Evolutionary conservation across 1,139 yeast genomes (phyloP).

Genomic region (Zygoascus hellenicus): DNA sequence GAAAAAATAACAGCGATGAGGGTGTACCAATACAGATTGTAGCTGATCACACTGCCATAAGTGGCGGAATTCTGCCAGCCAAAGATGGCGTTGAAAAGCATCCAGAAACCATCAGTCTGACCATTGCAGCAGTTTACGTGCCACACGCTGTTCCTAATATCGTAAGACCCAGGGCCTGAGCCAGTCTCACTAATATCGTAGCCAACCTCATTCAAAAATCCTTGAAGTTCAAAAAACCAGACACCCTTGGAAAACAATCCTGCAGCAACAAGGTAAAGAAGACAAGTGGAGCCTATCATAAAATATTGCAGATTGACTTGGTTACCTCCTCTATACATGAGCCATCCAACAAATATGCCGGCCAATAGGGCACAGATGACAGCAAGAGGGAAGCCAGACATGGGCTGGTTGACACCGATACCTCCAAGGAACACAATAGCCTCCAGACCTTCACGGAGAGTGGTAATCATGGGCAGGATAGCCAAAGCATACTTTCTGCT

Average conservation of each 20-base stretch:
- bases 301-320: constrained; percentile 68
- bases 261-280: constrained; percentile 78
- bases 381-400: constrained; percentile 71
- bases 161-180: constrained; percentile 88
- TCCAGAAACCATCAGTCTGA: constrained; percentile 85
- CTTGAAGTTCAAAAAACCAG: constrained; percentile 73
- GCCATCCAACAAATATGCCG: constrained; percentile 62
- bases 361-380: constrained; percentile 69
- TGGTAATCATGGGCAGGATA: constrained; percentile 73
- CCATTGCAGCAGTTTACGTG: constrained; percentile 95
- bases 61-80: constrained; percentile 96
- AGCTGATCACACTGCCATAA: constrained; percentile 76
- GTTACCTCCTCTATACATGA: constrained; percentile 67
- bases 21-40: constrained; percentile 75
- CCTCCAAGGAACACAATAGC: constrained; percentile 91
- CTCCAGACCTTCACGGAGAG: constrained; percentile 85
- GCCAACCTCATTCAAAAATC: constrained; percentile 60
- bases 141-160: constrained; percentile 72
- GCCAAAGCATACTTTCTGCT: constrained; percentile 69
- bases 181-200: constrained; percentile 89
- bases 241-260: constrained; percentile 87
- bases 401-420: constrained; percentile 49
- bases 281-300: constrained; percentile 72
- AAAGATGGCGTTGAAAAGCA: constrained; percentile 75
- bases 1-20: constrained; percentile 50